These are phyloP conservation scores for Bathelium albidoporum DNA, from an alignment of 495 filamentous ascomycete species.

Conservation along the genomic window DNA sequence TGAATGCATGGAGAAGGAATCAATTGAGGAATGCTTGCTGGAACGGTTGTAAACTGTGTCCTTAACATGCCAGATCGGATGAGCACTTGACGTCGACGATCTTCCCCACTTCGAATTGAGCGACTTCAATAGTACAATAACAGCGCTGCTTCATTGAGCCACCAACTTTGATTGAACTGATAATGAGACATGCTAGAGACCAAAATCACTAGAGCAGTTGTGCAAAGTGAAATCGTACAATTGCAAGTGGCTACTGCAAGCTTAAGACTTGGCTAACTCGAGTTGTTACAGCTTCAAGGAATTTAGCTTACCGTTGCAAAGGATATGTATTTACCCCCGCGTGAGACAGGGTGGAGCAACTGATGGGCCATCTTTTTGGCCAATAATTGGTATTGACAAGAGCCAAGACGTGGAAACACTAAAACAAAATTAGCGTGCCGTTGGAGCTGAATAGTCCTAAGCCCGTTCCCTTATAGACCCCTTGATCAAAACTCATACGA, in stretches of 20 bases:
- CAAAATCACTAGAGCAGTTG: not conserved
- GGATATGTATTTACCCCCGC: not conserved
- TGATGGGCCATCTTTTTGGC: not conserved
- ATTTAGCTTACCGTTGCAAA: not conserved
- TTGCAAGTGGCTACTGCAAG: not conserved
- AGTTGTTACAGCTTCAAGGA: not conserved
- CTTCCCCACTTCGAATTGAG: not conserved
- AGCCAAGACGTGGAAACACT: not conserved
- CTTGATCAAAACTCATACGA: not conserved
- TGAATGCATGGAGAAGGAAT: slow-evolving; percentile 3
- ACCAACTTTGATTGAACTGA: not conserved
- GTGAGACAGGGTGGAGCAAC: not conserved
- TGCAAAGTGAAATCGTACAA: not conserved
- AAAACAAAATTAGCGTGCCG: not conserved
- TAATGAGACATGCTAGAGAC: slow-evolving; percentile 1
- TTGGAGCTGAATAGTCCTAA: not conserved
- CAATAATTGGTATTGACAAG: not conserved
- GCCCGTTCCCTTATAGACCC: not conserved
- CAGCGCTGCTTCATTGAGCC: not conserved
- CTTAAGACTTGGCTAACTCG: not conserved
- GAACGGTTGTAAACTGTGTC: not conserved
- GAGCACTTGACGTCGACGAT: not conserved
- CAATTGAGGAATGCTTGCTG: slow-evolving; percentile 3
- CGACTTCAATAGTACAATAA: not conserved
- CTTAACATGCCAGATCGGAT: slow-evolving; percentile 1